Evolutionary conservation across 352 stramenopile species (phyloP).

Genomic region (Achlya hypogyna): DNA sequence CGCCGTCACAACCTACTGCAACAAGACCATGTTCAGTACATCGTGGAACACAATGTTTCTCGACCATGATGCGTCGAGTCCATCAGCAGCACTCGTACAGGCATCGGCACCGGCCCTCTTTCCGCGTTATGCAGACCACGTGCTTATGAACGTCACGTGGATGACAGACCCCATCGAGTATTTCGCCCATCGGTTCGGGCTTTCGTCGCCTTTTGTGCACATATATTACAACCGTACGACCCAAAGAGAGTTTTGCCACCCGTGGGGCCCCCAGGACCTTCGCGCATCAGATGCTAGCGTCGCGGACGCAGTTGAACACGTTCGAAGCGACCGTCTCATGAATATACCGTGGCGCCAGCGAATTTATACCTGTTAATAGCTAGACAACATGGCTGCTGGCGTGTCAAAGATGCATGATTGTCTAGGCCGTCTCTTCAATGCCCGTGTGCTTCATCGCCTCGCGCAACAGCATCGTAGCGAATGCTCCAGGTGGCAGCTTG

Average conservation of each 20-base stretch:
- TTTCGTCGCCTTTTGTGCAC: background rate
- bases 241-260: background rate
- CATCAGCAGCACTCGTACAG: background rate
- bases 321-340: background rate
- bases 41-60: background rate
- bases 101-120: background rate
- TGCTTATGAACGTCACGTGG: slow-evolving; percentile 1
- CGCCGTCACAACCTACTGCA: background rate
- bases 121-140: background rate
- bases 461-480: slow-evolving; percentile 73
- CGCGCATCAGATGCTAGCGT: background rate
- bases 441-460: slow-evolving; percentile 43
- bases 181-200: background rate
- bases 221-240: background rate
- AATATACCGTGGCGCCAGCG: background rate
- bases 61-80: background rate
- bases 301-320: background rate
- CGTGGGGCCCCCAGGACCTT: background rate
- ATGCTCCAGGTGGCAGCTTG: slow-evolving; percentile 48
- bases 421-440: slow-evolving; percentile 27
- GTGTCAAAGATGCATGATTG: too few relatives aligned
- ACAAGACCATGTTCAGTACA: background rate
- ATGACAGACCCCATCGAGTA: slow-evolving; percentile 6
- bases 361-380: too few relatives aligned
- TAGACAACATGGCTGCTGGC: too few relatives aligned